Evolutionary conservation across 306 rosid species (phyloP), one percentile per base, ranked within the genome.

Genomic region (Pterocarpus santalinus): DNA sequence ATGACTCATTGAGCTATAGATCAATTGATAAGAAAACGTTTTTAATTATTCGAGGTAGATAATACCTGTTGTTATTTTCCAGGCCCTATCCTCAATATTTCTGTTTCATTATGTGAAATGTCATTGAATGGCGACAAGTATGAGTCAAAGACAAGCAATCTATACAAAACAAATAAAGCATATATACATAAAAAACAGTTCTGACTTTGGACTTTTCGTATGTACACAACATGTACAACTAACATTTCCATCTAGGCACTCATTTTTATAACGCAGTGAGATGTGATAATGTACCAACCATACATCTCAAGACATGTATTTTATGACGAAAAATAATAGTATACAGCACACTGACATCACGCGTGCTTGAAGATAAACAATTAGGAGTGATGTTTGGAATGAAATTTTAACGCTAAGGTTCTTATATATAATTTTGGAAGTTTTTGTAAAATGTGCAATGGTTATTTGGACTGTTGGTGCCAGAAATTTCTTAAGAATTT

Each of bases 151-250:
- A 46, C 10, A 57, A 57, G n/a, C 70, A 2, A 43, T 38, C 10
- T 12, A 16, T 1, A 33, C 34, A 32, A 16, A 39, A 57, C 0
- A 82, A 14, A 12, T 7, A 12, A 35, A 36, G 14, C 1, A 52
- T 15, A n/a, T 73, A 17, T 14, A 11, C 30, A 6, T 3, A 61
- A 12, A 51, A 28, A 76, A 13, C 7, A 15, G 34, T 36, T 58
- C 38, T 76, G 70, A 82, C 72, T 70, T 62, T 41, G 55, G 73
- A 63, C 69, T 75, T 75, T 53, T 22, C 16, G 5, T 60, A 33
- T 46, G 5, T n/a, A 41, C 14, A 9, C 53, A 34, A 39, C 67
- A 68, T 57, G 35, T 5, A 46, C 70, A 69, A 33, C 63, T 60
- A 22, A 49, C 72, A 80, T 70, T 36, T 71, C 70, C 5, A 61